A percentile compares a stretch with the other conserved stretches of the same genome.
phyloP scores from a whole-genome alignment of 2,329 filamentous ascomycete genomes.

The Lasiodiplodia hormozganensis region DNA sequence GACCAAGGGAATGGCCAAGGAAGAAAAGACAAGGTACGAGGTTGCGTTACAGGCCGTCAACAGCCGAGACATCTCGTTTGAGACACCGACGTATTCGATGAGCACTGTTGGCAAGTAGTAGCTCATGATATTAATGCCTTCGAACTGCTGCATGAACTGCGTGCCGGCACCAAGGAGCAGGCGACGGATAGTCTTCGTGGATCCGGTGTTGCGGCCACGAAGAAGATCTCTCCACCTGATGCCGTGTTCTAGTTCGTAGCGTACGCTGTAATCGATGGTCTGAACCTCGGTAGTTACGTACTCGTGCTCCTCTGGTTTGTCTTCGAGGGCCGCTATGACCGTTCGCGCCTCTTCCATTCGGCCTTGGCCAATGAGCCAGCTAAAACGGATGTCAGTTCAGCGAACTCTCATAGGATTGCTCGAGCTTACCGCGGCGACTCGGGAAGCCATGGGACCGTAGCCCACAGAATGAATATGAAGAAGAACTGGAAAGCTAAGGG shows the following conservation, averaged over 20 bases:
- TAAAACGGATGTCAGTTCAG: background rate
- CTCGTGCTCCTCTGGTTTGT: conserved; percentile 52
- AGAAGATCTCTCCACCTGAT: conserved; percentile 59
- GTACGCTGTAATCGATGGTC: conserved; percentile 56
- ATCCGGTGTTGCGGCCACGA: conserved; percentile 50
- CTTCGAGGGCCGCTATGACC: conserved; percentile 58
- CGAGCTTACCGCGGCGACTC: conserved; percentile 47
- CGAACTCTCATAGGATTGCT: too few species aligned
- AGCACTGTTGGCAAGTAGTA: conserved; percentile 67
- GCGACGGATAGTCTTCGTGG: conserved; percentile 55
- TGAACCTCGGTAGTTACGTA: conserved; percentile 51
- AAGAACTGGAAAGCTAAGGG: conserved; percentile 59
- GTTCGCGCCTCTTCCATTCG: conserved; percentile 54
- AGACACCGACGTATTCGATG: conserved; percentile 63
- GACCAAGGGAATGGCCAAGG: conserved; percentile 55
- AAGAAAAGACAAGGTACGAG: conserved; percentile 58
- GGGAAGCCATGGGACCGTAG: conserved; percentile 56
- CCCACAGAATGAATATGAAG: conserved; percentile 56
- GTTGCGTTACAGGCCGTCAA: conserved; percentile 63
- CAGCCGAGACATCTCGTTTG: conserved; percentile 59
- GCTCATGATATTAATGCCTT: conserved; percentile 46
- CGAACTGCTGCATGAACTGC: conserved; percentile 59
- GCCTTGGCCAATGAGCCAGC: conserved; percentile 55
- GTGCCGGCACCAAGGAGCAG: conserved; percentile 62
- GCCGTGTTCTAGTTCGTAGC: conserved; percentile 58